Evolutionary conservation across 2,329 filamentous ascomycete species (phyloP).

Genomic region (Aspergillus jensenii): DNA sequence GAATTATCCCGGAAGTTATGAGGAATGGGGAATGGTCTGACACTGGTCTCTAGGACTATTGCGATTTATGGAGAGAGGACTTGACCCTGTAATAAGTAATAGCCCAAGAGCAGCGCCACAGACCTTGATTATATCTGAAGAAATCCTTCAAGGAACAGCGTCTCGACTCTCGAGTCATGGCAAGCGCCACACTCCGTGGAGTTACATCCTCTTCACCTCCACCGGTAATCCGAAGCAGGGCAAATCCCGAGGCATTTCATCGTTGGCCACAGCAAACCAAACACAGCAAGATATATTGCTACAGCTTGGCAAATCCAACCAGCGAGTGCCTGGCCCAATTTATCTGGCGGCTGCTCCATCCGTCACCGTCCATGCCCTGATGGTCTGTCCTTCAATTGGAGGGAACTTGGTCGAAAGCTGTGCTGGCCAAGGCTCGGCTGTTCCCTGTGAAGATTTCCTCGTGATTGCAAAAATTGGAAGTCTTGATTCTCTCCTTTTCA

Average conservation of each 20-base stretch:
- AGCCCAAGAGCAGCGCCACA: not conserved
- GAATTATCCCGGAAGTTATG: not conserved
- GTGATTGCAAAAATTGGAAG: conserved; percentile 2
- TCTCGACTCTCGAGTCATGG: not conserved
- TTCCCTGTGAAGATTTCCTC: not conserved
- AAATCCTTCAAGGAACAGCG: not conserved
- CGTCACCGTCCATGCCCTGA: not conserved
- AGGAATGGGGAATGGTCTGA: not conserved
- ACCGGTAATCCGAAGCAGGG: conserved; percentile 3
- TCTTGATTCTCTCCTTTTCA: not conserved
- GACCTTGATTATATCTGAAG: not conserved
- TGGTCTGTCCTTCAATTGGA: conserved; percentile 1
- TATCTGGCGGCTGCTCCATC: not conserved
- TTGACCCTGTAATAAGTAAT: not conserved
- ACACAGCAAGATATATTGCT: not conserved
- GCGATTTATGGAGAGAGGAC: too few species aligned
- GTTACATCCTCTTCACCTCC: not conserved
- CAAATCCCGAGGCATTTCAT: not conserved
- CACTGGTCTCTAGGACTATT: not conserved
- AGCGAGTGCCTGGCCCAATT: not conserved
- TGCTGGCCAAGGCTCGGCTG: not conserved
- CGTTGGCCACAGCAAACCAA: not conserved
- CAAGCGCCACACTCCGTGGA: not conserved
- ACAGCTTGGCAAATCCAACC: conserved; percentile 2
- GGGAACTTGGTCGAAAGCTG: not conserved